These are phyloP conservation scores for Russula virescens DNA, from an alignment of 768 basidiomycete species.

Conservation along the genomic window DNA sequence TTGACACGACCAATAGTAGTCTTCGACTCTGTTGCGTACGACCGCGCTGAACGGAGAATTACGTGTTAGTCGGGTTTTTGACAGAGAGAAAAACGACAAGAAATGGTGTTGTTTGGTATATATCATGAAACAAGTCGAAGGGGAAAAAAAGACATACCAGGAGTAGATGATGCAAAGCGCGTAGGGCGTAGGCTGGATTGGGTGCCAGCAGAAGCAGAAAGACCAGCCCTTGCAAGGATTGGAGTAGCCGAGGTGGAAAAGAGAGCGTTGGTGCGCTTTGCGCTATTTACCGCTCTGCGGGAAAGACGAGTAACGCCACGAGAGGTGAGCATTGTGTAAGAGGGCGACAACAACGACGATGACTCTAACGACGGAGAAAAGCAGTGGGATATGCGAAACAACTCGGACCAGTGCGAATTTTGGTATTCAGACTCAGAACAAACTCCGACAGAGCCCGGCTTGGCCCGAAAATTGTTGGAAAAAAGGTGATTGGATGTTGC, in stretches of 20 bases:
- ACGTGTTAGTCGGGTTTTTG: constrained; percentile 24
- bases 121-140: not conserved
- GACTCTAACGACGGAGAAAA: constrained; percentile 23
- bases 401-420: not conserved
- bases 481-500: not conserved
- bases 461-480: not conserved
- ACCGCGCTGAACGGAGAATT: constrained; percentile 51
- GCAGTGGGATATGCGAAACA: constrained; percentile 17
- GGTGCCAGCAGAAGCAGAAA: constrained; percentile 42
- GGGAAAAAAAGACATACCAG: constrained; percentile 47
- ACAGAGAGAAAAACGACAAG: constrained; percentile 19
- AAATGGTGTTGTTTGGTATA: not conserved
- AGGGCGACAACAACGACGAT: constrained; percentile 29
- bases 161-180: constrained; percentile 42
- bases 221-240: constrained; percentile 47
- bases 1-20: constrained; percentile 73
- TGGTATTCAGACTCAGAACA: constrained; percentile 16
- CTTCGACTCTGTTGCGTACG: constrained; percentile 89
- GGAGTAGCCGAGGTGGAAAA: constrained; percentile 63
- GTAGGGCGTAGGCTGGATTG: constrained; percentile 44
- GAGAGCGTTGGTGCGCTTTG: constrained; percentile 72
- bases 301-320: constrained; percentile 86
- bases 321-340: constrained; percentile 72
- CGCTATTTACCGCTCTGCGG: constrained; percentile 71
- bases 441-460: constrained; percentile 20